Evolutionary conservation across 352 stramenopile genomes (phyloP).

Genomic region (Phytophthora europaea): DNA sequence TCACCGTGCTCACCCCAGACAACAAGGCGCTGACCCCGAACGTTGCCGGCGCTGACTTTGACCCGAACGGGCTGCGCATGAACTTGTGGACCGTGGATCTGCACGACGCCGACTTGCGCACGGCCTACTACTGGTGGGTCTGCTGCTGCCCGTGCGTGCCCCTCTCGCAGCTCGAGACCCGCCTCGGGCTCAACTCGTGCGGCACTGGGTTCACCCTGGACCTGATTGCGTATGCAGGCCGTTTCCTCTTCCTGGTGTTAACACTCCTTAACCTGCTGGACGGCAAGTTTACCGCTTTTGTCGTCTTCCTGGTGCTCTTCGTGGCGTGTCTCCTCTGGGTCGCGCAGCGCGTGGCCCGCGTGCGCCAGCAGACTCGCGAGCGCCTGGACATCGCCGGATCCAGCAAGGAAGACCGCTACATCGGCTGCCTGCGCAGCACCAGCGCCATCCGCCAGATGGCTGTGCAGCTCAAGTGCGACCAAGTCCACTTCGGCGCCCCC

Average conservation of each 20-base stretch:
- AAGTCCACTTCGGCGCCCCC: constrained; percentile 41
- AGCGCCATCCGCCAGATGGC: constrained; percentile 53
- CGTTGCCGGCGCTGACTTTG: constrained; percentile 28
- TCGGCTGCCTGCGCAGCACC: constrained; percentile 31
- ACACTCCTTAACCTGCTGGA: constrained; percentile 28
- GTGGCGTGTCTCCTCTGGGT: constrained; percentile 27
- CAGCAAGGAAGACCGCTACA: constrained; percentile 37
- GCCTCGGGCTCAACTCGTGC: constrained; percentile 43
- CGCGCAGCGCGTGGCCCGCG: constrained; percentile 36
- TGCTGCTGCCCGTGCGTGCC: constrained; percentile 48
- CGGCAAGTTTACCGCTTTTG: constrained; percentile 25
- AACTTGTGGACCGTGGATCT: constrained; percentile 42
- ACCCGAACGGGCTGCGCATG: constrained; percentile 48
- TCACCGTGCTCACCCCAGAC: constrained; percentile 50
- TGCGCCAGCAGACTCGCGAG: constrained; percentile 42
- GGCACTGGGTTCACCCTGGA: constrained; percentile 20
- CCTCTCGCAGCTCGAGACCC: constrained; percentile 45
- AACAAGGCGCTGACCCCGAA: constrained; percentile 28
- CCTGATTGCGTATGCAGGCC: constrained; percentile 34
- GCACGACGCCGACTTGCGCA: constrained; percentile 37
- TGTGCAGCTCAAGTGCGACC: constrained; percentile 53
- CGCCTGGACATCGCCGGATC: constrained; percentile 48
- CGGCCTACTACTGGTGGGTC: constrained; percentile 46
- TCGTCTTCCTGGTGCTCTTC: constrained; percentile 29
- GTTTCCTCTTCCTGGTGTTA: constrained; percentile 32